phyloP scores from a whole-genome alignment of 352 stramenopile genomes.

The Globisporangium camurandrum region DNA sequence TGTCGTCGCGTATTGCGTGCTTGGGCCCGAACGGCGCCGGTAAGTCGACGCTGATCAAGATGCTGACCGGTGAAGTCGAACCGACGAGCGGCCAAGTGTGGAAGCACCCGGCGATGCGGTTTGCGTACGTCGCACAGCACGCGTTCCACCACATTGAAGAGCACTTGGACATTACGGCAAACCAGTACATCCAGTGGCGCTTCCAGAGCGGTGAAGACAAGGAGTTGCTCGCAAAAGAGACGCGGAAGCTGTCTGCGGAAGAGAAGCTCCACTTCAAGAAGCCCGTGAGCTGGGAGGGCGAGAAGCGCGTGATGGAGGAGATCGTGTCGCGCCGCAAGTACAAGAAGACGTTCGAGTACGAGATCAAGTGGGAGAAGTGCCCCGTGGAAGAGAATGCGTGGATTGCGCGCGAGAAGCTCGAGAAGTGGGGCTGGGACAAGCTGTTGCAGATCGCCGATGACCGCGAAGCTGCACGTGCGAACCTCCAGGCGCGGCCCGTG shows the following conservation, averaged over 20 bases:
- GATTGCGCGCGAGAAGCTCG: slow-evolving; percentile 90
- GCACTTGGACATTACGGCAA: slow-evolving; percentile 93
- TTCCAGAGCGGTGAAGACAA: slow-evolving; percentile 91
- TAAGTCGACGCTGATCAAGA: slow-evolving; percentile 96
- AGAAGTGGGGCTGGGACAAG: slow-evolving; percentile 97
- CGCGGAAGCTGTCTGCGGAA: slow-evolving; percentile 84
- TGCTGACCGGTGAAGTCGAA: slow-evolving; percentile 84
- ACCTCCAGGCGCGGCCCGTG: slow-evolving; percentile 90
- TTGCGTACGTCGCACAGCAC: slow-evolving; percentile 96
- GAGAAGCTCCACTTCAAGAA: slow-evolving; percentile 94
- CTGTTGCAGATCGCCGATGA: slow-evolving; percentile 95
- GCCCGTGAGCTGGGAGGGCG: slow-evolving; percentile 90
- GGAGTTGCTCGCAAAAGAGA: slow-evolving; percentile 90
- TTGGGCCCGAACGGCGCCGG: slow-evolving; percentile 90
- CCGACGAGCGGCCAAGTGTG: slow-evolving; percentile 62
- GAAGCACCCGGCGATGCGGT: slow-evolving; percentile 86
- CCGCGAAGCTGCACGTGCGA: slow-evolving; percentile 89
- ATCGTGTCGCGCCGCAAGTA: slow-evolving; percentile 91
- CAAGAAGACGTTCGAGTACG: slow-evolving; percentile 95
- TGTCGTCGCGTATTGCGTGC: slow-evolving; percentile 74
- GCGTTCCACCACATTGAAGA: slow-evolving; percentile 97
- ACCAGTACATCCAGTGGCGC: slow-evolving; percentile 96
- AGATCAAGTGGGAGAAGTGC: slow-evolving; percentile 95
- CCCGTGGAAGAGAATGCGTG: slow-evolving; percentile 94
- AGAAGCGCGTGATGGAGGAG: slow-evolving; percentile 88